phyloP scores from a whole-genome alignment of 129 eudicot species.

The Chrysanthemum seticuspe region DNA sequence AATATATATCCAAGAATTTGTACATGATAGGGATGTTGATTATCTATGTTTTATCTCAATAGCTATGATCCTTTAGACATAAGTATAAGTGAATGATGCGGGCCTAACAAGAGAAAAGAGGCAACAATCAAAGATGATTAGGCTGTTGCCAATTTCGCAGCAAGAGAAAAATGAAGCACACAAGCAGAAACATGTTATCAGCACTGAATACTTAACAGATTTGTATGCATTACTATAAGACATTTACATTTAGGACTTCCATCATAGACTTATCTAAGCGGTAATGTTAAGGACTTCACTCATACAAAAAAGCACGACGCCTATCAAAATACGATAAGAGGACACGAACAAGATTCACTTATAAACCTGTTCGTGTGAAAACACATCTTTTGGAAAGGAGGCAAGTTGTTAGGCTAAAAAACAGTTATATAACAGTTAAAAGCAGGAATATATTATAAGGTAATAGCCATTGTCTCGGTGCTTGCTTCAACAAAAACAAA shows the following conservation, averaged over 20 bases:
- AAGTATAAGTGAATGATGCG: neutral
- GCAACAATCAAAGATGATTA: neutral
- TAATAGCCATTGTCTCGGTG: constrained; percentile 11
- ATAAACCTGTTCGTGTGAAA: constrained; percentile 17
- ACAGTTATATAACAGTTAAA: constrained; percentile 14
- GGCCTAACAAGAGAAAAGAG: neutral
- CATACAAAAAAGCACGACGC: constrained; percentile 5
- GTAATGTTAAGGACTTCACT: constrained; percentile 19
- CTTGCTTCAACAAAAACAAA: constrained; percentile 19
- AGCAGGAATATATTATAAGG: neutral
- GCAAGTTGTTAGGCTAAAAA: constrained; percentile 25
- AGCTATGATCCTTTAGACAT: neutral
- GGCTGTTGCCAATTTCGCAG: neutral
- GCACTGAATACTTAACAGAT: constrained; percentile 2
- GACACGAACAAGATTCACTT: constrained; percentile 11
- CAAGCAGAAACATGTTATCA: constrained; percentile 4
- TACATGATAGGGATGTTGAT: neutral
- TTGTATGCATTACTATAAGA: constrained; percentile 5
- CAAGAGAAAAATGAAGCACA: constrained; percentile 8
- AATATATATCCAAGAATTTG: no score
- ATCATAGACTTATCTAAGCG: constrained; percentile 9
- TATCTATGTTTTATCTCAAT: neutral
- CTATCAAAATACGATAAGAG: constrained; percentile 15
- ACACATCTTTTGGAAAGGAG: neutral
- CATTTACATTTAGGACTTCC: constrained; percentile 28